phyloP scores from a whole-genome alignment of 2,329 filamentous ascomycete species.

The Clarireedia homoeocarpa region DNA sequence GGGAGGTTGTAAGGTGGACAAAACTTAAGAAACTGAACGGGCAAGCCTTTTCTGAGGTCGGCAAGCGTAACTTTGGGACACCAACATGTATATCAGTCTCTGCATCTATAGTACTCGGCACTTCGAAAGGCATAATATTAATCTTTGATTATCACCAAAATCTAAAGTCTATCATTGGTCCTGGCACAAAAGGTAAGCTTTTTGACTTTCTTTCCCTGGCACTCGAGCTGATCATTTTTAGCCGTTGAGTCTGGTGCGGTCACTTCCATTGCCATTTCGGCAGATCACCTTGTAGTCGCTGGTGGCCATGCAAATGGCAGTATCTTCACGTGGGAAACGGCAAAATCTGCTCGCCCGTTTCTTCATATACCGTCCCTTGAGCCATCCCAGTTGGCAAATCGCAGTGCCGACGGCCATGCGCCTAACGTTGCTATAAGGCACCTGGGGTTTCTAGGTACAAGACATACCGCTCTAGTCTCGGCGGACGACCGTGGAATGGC shows the following conservation, averaged over 20 bases:
- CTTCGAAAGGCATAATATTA: conserved; percentile 87
- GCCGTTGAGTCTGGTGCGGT: conserved; percentile 86
- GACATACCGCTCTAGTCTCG: conserved; percentile 90
- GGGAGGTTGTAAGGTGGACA: conserved; percentile 97
- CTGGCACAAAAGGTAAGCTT: conserved; percentile 73
- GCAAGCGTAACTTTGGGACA: conserved; percentile 83
- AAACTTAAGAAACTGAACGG: conserved; percentile 81
- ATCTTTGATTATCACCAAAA: conserved; percentile 98
- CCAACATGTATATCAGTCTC: conserved; percentile 87
- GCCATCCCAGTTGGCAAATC: conserved; percentile 52
- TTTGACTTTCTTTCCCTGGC: background rate
- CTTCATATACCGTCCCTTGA: conserved; percentile 76
- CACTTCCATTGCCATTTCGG: conserved; percentile 81
- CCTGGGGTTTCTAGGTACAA: conserved; percentile 87
- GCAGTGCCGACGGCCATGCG: conserved; percentile 74
- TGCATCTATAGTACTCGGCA: conserved; percentile 82
- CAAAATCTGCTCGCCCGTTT: conserved; percentile 75
- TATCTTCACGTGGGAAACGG: conserved; percentile 96
- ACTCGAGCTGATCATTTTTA: conserved; percentile 28
- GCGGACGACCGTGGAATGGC: conserved; percentile 95
- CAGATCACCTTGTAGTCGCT: conserved; percentile 86
- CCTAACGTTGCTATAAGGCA: conserved; percentile 73
- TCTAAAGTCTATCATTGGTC: conserved; percentile 86
- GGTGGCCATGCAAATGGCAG: conserved; percentile 82
- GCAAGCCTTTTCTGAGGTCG: conserved; percentile 86